Base-by-base conservation (phyloP, 2,329 filamentous ascomycete species). In the Aspergillus intermedius region DNA sequence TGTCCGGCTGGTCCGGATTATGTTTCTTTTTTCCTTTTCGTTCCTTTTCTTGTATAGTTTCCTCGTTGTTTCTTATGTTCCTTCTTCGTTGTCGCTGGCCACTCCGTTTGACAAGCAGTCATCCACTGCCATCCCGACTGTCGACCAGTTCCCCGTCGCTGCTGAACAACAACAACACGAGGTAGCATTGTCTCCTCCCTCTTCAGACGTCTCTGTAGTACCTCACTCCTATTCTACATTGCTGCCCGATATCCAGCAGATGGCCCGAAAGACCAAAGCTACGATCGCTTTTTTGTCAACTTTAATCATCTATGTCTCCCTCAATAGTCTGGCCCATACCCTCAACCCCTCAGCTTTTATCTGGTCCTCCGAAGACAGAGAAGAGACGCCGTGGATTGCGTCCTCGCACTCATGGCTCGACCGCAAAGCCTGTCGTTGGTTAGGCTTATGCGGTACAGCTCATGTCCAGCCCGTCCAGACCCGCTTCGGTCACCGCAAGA, bases 391-490 rank as follows among this genome's bases (percentile, higher is more conserved):
- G 55, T 91, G 87, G 87, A 80, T 91, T 43, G 75, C 80, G 42
- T 84, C 79, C 15, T 88, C 86, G 12, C 81, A 81, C 34, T 84
- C 83, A 60, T 91, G 85, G 79, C 66, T 84, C 51, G 87, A 91
- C 66, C 78, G 86, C 28, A 88, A 88, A 62, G 74, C 82, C 6
- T 95, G 90, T 65, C 80, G 82, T 42, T 94, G 86, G 85, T 71
- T 95, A 39, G 79, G 86, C 30, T 67, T 94, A 23, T 95, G 90
- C 63, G 89, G 88, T 21, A 66, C 88, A n/a, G 75, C 85, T 45
- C 88, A 94, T 63, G 72, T 91, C 55, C 76, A 79, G 46, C 79
- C 73, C 41, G 82, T 84, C 60, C 77, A 79, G 19, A 60, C 54
- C 40, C 55, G 51, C 53, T 63, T 68, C 52, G 60, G 65, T 17